These are phyloP conservation scores for Chlorella sp. DNA, from an alignment of 139 green algal genomes.

Conservation along the genomic window DNA sequence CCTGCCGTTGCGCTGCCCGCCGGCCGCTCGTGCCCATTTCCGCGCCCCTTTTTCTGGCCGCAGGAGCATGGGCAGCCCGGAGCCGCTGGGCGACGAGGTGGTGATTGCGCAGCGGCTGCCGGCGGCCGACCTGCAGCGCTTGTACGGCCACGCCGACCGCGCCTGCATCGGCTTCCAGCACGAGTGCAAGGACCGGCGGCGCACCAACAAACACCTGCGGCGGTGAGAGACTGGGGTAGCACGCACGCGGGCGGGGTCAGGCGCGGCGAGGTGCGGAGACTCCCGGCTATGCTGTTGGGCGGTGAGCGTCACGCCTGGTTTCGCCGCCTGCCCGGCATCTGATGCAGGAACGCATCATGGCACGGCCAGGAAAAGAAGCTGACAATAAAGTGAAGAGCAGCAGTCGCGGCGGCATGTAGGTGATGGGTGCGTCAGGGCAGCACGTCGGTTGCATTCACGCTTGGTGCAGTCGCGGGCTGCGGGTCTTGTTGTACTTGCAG, in stretches of 20 bases:
- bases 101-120: constrained; percentile 34
- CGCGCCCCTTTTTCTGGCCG: neutral
- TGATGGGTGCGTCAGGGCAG: no score
- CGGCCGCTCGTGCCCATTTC: no score
- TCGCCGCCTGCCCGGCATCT: neutral
- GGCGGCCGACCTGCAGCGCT: constrained; percentile 7
- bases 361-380: constrained; percentile 30
- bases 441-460: no score
- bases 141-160: constrained; percentile 34
- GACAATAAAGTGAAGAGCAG: constrained; percentile 11
- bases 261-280: neutral
- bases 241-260: neutral
- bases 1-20: no score
- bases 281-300: neutral
- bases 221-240: constrained; percentile 14
- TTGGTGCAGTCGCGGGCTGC: no score
- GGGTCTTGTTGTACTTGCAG: no score
- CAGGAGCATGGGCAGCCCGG: constrained; percentile 21
- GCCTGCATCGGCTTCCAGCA: constrained; percentile 79
- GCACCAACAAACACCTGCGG: constrained; percentile 47
- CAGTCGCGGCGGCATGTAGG: no score
- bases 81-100: constrained; percentile 76
- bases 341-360: neutral
- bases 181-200: constrained; percentile 59
- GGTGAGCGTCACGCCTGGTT: neutral